phyloP scores from a whole-genome alignment of 2,329 filamentous ascomycete genomes.

The Nigrospora oryzae region DNA sequence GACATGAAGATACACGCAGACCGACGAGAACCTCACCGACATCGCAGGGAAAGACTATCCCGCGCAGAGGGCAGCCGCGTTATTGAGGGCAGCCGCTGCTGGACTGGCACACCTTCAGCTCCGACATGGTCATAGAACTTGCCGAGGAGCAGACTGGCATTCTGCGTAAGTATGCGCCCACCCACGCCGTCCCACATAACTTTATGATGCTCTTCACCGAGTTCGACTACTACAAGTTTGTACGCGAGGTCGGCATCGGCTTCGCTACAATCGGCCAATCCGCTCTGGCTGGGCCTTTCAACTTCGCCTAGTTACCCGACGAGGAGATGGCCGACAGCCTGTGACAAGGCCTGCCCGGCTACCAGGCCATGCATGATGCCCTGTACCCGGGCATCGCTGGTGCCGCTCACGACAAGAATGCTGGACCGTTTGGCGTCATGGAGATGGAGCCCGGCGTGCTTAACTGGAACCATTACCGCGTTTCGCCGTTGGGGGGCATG shows the following conservation, averaged over 20 bases:
- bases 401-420: conserved; percentile 8
- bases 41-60: too few relatives aligned
- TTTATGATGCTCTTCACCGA: conserved; percentile 10
- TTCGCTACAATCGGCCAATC: conserved; percentile 12
- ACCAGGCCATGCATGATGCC: conserved; percentile 10
- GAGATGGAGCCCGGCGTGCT: conserved; percentile 15
- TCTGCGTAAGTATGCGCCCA: conserved; percentile 8
- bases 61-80: too few relatives aligned
- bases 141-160: conserved; percentile 12
- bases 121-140: conserved; percentile 14
- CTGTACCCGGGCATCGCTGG: conserved; percentile 12
- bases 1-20: too few relatives aligned
- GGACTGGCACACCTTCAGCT: conserved; percentile 14
- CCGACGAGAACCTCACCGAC: too few relatives aligned
- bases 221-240: conserved; percentile 13
- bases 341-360: conserved; percentile 11
- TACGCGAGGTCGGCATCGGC: conserved; percentile 11
- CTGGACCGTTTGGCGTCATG: conserved; percentile 12
- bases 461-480: conserved; percentile 12
- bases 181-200: conserved; percentile 12
- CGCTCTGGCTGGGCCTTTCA: conserved; percentile 6
- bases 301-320: conserved; percentile 8
- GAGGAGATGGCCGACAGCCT: conserved; percentile 8
- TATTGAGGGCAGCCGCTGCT: background rate
- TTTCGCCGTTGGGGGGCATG: conserved; percentile 11